phyloP scores from a whole-genome alignment of 306 rosid genomes.

The Rosa chinensis region DNA sequence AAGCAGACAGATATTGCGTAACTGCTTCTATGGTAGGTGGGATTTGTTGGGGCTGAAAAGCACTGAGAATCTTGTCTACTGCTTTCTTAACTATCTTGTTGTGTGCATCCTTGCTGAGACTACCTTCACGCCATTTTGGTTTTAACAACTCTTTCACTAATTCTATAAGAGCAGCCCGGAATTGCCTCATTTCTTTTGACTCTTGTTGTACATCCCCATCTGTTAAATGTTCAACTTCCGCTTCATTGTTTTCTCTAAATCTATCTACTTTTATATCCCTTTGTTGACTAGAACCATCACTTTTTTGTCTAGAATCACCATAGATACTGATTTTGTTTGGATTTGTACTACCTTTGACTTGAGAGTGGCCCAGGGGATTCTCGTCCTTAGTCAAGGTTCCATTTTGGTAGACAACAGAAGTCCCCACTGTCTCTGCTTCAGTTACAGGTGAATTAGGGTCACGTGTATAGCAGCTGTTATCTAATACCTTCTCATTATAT shows the following conservation, averaged over 20 bases:
- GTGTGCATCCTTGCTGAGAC: constrained; percentile 79
- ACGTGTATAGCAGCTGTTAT: constrained; percentile 33
- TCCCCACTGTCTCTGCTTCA: constrained; percentile 61
- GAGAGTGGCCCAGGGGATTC: constrained; percentile 28
- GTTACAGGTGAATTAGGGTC: constrained; percentile 47
- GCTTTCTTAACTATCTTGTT: constrained; percentile 73
- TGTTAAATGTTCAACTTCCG: constrained; percentile 41
- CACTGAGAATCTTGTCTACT: constrained; percentile 77
- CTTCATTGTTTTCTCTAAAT: constrained; percentile 43
- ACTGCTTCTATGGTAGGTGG: constrained; percentile 58
- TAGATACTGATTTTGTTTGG: constrained; percentile 26
- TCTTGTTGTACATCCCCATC: constrained; percentile 55
- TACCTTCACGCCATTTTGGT: constrained; percentile 90
- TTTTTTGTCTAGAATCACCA: constrained; percentile 40
- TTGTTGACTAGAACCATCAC: constrained; percentile 45
- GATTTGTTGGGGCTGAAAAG: constrained; percentile 70
- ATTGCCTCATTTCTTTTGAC: constrained; percentile 48
- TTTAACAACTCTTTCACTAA: constrained; percentile 79
- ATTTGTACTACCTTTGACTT: constrained; percentile 35
- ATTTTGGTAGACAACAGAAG: constrained; percentile 45
- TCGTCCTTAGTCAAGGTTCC: constrained; percentile 39
- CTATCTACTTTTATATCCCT: constrained; percentile 44
- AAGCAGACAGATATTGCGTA: constrained; percentile 61
- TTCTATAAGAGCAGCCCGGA: constrained; percentile 75
- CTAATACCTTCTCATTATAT: constrained; percentile 45